Evolutionary conservation across 345 rosid species (phyloP), one percentile per base, ranked within the genome.

Genomic region (Eutrema japonicum): DNA sequence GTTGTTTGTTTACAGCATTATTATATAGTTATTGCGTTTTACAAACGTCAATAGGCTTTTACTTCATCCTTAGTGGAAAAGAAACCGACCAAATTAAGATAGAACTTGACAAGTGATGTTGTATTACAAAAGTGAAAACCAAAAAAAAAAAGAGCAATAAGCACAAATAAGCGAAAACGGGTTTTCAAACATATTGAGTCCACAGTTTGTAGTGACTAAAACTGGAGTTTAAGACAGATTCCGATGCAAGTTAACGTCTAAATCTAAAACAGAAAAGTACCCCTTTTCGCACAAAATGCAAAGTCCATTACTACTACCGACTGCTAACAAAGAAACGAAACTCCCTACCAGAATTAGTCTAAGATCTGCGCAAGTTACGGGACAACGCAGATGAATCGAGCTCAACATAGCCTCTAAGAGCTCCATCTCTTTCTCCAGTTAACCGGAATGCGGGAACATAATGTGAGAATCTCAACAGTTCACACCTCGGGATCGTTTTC

Each of bases 391-490:
- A 84, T 40, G 90, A 83, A 81, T 94, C 99, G 3, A 95, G 90
- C 81, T 89, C 97, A 60, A 85, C 84, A 57, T 78, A 87, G 41
- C 76, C 73, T 60, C 77, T 66, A 32, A 78, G 59, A 61, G 45
- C 29, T 49, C 87, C 96, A 65, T 75, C 76, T 8, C 79, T 86
- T 67, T 89, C 85, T 5, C 87, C 88, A 6, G 83, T 83, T 79
- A 94, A 55, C 67, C 76, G 77, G 68, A 84, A 79, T 13, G 90
- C 89, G 10, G 95, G 95, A 72, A 94, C 77, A 81, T 49, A 81
- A 81, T 95, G 97, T 5, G 97, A 84, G 66, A 95, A 95, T 73
- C 96, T 85, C 66, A 82, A 74, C 65, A 95, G 62, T 71, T 95
- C 92, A 66, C 29, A 43, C 3, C 86, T 78, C 40, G 79, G 82